phyloP scores from a whole-genome alignment of 305 asterid genomes.

The Fraxinus xanthoxyloides region DNA sequence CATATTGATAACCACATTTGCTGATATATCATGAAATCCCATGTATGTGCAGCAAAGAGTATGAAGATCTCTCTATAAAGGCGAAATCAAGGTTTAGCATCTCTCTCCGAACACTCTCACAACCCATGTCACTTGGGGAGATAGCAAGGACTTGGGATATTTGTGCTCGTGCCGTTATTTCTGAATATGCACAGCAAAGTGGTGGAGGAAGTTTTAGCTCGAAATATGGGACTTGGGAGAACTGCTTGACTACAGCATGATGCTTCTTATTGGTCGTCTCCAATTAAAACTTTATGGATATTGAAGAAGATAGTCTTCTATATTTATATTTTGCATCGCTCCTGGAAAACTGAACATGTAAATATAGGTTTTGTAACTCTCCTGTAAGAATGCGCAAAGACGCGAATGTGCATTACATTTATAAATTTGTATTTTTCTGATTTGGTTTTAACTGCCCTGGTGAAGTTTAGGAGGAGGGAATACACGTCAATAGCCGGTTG shows the following conservation, averaged over 20 bases:
- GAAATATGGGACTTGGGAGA: conserved; percentile 85
- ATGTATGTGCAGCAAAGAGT: conserved; percentile 61
- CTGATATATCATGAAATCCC: conserved; percentile 1
- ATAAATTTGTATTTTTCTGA: neutral
- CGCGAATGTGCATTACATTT: neutral
- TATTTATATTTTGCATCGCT: neutral
- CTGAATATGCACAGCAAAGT: conserved; percentile 70
- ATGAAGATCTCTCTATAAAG: conserved; percentile 76
- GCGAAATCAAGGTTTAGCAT: conserved; percentile 76
- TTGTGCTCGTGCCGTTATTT: conserved; percentile 77
- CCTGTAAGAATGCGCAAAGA: neutral
- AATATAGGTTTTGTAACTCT: neutral
- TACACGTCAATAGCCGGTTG: too few species aligned
- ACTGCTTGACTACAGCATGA: conserved; percentile 51
- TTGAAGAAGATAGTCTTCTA: neutral
- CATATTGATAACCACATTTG: neutral
- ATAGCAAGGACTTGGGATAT: conserved; percentile 92
- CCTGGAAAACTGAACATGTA: neutral
- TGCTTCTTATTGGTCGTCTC: neutral
- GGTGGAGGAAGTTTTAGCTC: conserved; percentile 97
- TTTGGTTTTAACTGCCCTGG: neutral
- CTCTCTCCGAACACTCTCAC: conserved; percentile 71
- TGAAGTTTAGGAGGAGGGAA: too few species aligned
- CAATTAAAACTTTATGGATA: neutral
- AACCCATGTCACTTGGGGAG: conserved; percentile 80